A percentile compares a stretch with the other conserved stretches of the same genome.
Conservation (phyloP, 176 grass and related monocot species). For the Raddia distichophylla region DNA sequence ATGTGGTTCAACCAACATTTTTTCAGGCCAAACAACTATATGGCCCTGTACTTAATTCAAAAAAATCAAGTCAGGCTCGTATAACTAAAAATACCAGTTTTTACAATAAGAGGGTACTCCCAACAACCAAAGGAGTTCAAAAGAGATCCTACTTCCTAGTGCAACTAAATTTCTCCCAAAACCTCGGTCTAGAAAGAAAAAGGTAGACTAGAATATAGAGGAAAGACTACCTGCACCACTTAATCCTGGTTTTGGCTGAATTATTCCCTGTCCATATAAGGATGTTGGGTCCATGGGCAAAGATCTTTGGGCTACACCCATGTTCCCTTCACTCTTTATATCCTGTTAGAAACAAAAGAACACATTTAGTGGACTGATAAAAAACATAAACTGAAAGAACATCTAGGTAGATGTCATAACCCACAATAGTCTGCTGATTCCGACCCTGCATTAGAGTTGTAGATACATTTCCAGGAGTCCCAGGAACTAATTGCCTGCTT, state of each 20-base stretch:
- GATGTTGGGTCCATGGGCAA: slow-evolving; percentile 91
- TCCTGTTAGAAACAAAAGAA: slow-evolving; percentile 64
- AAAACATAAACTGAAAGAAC: slow-evolving; percentile 27
- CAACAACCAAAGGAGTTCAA: no score
- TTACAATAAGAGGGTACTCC: no score
- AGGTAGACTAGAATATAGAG: slow-evolving; percentile 21
- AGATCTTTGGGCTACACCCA: slow-evolving; percentile 82
- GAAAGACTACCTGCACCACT: slow-evolving; percentile 59
- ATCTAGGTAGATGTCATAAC: slow-evolving; percentile 34
- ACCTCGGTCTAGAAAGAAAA: slow-evolving; percentile 4
- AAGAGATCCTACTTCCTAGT: no score
- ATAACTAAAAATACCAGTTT: no score
- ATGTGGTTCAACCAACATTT: no score
- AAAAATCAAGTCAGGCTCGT: no score
- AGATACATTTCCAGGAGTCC: slow-evolving; percentile 78
- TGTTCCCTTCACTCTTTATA: slow-evolving; percentile 84
- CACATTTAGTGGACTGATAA: slow-evolving; percentile 29
- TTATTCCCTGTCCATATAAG: slow-evolving; percentile 84
- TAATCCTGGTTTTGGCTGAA: slow-evolving; percentile 93
- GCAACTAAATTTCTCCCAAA: background rate
- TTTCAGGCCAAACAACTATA: no score
- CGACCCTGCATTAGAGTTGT: slow-evolving; percentile 88
- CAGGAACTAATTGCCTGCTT: slow-evolving; percentile 78
- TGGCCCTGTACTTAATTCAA: no score
- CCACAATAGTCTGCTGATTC: slow-evolving; percentile 83